Base-by-base conservation (phyloP, 148 eudicot species). In the Chenopodium quinoa region DNA sequence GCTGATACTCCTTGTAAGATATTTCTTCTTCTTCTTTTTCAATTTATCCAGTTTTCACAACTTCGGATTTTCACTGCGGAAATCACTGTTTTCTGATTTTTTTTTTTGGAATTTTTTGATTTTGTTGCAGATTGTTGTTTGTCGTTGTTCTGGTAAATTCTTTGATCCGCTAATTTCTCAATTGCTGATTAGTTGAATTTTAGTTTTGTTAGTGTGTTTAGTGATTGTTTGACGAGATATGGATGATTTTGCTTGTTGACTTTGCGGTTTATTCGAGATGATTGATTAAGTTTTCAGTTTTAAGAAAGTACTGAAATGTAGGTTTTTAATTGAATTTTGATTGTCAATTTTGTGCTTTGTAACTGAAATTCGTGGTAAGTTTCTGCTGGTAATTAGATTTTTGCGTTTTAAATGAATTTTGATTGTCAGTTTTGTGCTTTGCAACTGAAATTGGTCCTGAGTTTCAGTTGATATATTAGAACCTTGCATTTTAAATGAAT, bases 1-100 rank as follows among this genome's bases (percentile, higher is more conserved):
- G 86, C 88, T 16, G 97, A 95, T 54, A 86, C 98, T 81, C 92
- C 94, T 47, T 95, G 98, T 95, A 91, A 37, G 63, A 31, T 37
- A 5, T 31, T 47, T 23, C 64, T 23, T 23, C 7, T 17, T 56
- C 78, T 32, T 75, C 40, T 54, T 62, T 52, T n/a, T 27, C 60
- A 4, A 1, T 62, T 34, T 63, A 75, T 52, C 5, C 25, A 23
- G 44, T 37, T 37, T 37, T 37, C 44, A 5, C 7, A 5, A 37
- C 44, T 37, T 37, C 5, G 44, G 7, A 37, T 1, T 74, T 9
- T 54, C n/a, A 69, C 48, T 81, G 58, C 7, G 52, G 9, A 12
- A 2, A 40, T 70, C 40, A 40, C 17, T 79, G 13, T 40, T 44
- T 71, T 71, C 11, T 71, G 67, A 20, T 83, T 74, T 79, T 69